These are phyloP conservation scores for Flaveria floridana DNA, from an alignment of 140 eudicot genomes.

Conservation along the genomic window DNA sequence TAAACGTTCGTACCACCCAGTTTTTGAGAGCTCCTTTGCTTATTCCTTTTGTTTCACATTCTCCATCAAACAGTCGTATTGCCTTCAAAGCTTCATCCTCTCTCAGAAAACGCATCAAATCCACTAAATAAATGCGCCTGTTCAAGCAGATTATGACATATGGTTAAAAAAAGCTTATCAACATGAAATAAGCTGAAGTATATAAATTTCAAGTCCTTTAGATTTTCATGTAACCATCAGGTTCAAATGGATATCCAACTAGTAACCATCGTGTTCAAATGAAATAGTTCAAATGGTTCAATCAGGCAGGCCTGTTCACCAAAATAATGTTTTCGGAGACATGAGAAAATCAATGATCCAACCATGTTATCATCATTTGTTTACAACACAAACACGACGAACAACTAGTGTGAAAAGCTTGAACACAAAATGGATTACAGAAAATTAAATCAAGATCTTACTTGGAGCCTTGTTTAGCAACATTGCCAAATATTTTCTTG, in stretches of 20 bases:
- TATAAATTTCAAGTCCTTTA: too few relatives aligned
- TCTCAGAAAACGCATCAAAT: constrained; percentile 77
- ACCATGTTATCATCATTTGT: not conserved
- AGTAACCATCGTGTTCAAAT: too few relatives aligned
- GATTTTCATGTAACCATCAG: too few relatives aligned
- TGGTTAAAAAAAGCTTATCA: not conserved
- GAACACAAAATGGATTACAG: not conserved
- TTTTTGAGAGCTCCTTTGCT: constrained; percentile 78
- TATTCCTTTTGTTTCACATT: constrained; percentile 70
- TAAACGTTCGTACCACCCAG: constrained; percentile 72
- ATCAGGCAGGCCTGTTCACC: not conserved
- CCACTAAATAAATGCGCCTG: constrained; percentile 53
- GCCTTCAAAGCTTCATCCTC: constrained; percentile 74
- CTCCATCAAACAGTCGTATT: constrained; percentile 62
- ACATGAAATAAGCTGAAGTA: not conserved
- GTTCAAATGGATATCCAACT: too few relatives aligned
- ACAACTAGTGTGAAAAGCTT: not conserved
- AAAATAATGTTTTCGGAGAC: not conserved
- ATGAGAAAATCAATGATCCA: not conserved
- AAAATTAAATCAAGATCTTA: constrained; percentile 30
- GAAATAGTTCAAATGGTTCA: too few relatives aligned
- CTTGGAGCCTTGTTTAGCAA: constrained; percentile 80
- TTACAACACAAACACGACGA: not conserved
- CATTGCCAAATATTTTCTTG: constrained; percentile 69
- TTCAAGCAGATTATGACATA: constrained; percentile 13